Conservation (phyloP, 1,284 basidiomycete genomes). For the Flammula alnicola region DNA sequence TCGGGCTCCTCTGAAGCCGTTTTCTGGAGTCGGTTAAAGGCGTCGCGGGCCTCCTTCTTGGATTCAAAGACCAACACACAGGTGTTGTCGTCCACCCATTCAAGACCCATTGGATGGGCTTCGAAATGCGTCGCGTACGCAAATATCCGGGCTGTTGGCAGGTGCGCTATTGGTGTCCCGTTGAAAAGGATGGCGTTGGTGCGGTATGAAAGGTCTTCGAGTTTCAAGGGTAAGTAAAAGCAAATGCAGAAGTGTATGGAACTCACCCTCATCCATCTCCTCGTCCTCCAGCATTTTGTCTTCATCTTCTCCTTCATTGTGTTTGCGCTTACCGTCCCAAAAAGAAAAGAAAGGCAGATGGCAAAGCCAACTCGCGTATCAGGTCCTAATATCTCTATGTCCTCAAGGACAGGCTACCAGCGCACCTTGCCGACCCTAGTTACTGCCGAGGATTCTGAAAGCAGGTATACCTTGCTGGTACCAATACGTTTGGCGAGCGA, state of each 20-base stretch:
- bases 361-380: constrained; percentile 48
- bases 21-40: constrained; percentile 55
- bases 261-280: constrained; percentile 46
- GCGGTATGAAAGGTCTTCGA: constrained; percentile 48
- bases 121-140: constrained; percentile 79
- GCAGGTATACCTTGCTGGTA: constrained; percentile 68
- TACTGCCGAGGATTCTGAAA: constrained; percentile 60
- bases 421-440: constrained; percentile 72
- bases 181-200: constrained; percentile 71
- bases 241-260: not conserved
- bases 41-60: constrained; percentile 54
- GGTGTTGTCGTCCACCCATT: constrained; percentile 81
- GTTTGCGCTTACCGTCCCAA: constrained; percentile 59
- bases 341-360: constrained; percentile 21
- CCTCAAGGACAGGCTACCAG: constrained; percentile 43
- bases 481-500: constrained; percentile 69
- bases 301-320: constrained; percentile 40
- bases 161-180: constrained; percentile 70
- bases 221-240: not conserved
- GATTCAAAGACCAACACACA: constrained; percentile 75
- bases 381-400: constrained; percentile 44
- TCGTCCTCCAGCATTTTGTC: constrained; percentile 47
- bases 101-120: constrained; percentile 66
- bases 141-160: constrained; percentile 73
- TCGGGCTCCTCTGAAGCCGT: constrained; percentile 54